phyloP scores from a whole-genome alignment of 345 rosid species.

The Rhizophora mangle region DNA sequence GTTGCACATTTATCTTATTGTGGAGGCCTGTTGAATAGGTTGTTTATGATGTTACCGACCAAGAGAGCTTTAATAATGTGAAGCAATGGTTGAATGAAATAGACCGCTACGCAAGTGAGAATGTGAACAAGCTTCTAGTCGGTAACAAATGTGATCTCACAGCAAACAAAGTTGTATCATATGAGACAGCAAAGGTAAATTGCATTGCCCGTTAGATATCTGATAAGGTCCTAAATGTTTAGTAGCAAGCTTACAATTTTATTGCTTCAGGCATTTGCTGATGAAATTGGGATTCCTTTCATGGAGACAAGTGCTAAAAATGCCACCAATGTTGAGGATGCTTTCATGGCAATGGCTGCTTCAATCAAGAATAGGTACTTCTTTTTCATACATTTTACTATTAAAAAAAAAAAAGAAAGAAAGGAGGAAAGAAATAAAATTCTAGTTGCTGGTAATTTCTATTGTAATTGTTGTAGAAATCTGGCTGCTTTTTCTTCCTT shows the following conservation, averaged over 20 bases:
- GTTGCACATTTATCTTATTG: background rate
- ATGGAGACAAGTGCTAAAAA: conserved; percentile 85
- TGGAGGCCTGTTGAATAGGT: conserved; percentile 34
- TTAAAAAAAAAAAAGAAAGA: background rate
- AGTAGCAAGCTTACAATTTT: no score
- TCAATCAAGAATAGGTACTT: conserved; percentile 65
- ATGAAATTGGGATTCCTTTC: conserved; percentile 72
- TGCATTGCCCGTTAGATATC: no score
- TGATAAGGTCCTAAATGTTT: no score
- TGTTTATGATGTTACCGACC: conserved; percentile 79
- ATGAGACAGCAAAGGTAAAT: conserved; percentile 63
- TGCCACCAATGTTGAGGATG: conserved; percentile 66
- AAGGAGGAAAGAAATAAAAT: background rate
- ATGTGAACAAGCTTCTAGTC: conserved; percentile 69
- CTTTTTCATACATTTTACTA: background rate
- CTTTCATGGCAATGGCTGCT: conserved; percentile 82
- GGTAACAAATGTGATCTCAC: conserved; percentile 79
- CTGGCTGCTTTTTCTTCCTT: no score
- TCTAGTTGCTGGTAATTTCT: background rate
- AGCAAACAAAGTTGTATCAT: conserved; percentile 64
- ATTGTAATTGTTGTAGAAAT: background rate
- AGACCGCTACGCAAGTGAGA: conserved; percentile 78
- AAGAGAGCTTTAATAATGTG: conserved; percentile 77
- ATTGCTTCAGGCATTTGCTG: conserved; percentile 57
- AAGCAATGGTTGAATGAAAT: conserved; percentile 79